phyloP scores from a whole-genome alignment of 2,329 filamentous ascomycete species.

The Emydomyces testavorans region DNA sequence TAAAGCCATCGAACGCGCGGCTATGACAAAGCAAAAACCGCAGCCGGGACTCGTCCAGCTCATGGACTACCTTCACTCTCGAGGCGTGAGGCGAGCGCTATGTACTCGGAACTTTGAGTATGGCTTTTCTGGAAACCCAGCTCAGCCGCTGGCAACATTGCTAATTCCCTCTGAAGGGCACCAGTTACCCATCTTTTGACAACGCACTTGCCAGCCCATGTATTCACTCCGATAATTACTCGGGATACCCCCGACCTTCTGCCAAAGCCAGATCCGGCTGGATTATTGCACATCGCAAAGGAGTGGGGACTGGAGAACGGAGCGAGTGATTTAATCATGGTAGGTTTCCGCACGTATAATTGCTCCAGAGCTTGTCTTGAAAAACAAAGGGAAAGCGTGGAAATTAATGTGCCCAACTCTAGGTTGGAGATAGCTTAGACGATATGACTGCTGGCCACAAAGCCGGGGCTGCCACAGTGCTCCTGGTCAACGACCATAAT shows the following conservation, averaged over 20 bases:
- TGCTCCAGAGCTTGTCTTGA: neutral
- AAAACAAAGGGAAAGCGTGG: neutral
- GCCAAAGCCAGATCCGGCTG: slow-evolving; percentile 79
- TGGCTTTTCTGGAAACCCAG: slow-evolving; percentile 16
- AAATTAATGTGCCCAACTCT: slow-evolving; percentile 2
- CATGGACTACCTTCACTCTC: slow-evolving; percentile 68
- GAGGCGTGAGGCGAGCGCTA: slow-evolving; percentile 62
- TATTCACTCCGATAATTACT: slow-evolving; percentile 71
- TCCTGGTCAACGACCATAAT: slow-evolving; percentile 78
- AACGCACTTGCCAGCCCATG: slow-evolving; percentile 58
- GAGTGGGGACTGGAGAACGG: slow-evolving; percentile 53
- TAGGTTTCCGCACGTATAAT: slow-evolving; percentile 21
- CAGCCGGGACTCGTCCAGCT: slow-evolving; percentile 67
- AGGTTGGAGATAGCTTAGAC: slow-evolving; percentile 67
- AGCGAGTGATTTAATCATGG: slow-evolving; percentile 45
- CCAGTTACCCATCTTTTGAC: slow-evolving; percentile 42
- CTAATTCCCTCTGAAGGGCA: slow-evolving; percentile 20
- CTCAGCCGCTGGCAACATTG: neutral
- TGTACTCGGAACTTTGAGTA: slow-evolving; percentile 89
- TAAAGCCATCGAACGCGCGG: slow-evolving; percentile 63
- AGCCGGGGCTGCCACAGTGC: slow-evolving; percentile 81
- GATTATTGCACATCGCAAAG: slow-evolving; percentile 73
- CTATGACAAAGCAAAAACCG: slow-evolving; percentile 68
- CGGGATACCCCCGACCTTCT: slow-evolving; percentile 55
- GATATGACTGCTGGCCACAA: slow-evolving; percentile 79